phyloP scores from a whole-genome alignment of 2,329 filamentous ascomycete species.

The Aspergillus awamori region DNA sequence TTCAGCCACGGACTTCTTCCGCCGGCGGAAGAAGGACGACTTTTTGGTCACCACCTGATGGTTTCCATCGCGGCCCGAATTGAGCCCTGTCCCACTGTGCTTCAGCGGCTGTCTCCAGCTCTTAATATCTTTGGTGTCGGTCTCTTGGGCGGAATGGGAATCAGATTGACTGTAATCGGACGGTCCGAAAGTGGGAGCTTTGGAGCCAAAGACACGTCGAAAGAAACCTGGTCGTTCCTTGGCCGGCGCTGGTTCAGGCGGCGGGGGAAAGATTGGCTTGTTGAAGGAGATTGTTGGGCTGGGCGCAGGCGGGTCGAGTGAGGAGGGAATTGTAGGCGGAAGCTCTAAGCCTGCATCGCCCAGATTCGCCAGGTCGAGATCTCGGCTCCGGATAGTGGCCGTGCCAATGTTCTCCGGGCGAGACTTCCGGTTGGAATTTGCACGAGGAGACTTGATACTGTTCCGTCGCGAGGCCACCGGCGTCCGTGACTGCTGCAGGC shows the following conservation, averaged over 20 bases:
- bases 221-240: constrained; percentile 88
- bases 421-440: constrained; percentile 38
- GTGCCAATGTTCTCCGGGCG: constrained; percentile 46
- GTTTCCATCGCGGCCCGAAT: constrained; percentile 37
- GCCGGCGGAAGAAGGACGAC: constrained; percentile 88
- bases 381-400: constrained; percentile 34
- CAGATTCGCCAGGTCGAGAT: constrained; percentile 33
- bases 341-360: constrained; percentile 33
- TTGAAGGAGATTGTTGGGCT: constrained; percentile 57
- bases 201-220: constrained; percentile 83
- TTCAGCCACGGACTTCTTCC: constrained; percentile 86
- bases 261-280: constrained; percentile 48
- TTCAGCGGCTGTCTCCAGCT: constrained; percentile 31
- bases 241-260: constrained; percentile 48
- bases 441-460: constrained; percentile 48
- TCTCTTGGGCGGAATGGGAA: constrained; percentile 26
- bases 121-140: constrained; percentile 32
- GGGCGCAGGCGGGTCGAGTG: constrained; percentile 54
- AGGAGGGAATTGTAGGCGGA: constrained; percentile 48
- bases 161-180: constrained; percentile 28
- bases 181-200: constrained; percentile 45
- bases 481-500: constrained; percentile 31
- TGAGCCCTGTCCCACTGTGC: constrained; percentile 25
- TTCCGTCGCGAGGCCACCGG: constrained; percentile 43
- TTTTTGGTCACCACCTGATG: constrained; percentile 78